A percentile compares a stretch with the other conserved stretches of the same genome.
Conservation (phyloP, 768 basidiomycete species). For the Dentipellis fragilis region DNA sequence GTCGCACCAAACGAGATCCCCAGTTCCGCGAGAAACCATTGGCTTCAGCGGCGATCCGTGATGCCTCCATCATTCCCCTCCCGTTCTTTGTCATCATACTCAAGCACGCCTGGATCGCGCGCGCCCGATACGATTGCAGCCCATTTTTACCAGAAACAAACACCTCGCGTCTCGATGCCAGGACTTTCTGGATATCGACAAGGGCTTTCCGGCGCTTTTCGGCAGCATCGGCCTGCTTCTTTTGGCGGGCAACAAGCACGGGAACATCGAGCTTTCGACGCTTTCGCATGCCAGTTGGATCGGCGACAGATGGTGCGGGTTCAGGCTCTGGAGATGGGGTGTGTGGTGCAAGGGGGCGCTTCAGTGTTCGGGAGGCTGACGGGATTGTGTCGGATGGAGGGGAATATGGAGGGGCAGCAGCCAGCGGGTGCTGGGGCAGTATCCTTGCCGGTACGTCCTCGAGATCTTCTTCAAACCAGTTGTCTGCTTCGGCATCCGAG, state of each 20-base stretch:
- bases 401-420: background rate
- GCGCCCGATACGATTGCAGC: conserved; percentile 16
- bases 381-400: background rate
- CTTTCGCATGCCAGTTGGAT: too few relatives aligned
- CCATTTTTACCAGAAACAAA: conserved; percentile 7
- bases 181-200: background rate
- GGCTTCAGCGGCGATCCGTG: background rate
- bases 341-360: background rate
- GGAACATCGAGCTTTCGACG: background rate
- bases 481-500: too few relatives aligned
- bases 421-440: background rate
- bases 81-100: conserved; percentile 13
- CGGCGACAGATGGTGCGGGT: too few relatives aligned
- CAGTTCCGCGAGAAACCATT: conserved; percentile 12
- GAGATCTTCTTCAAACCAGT: too few relatives aligned
- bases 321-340: too few relatives aligned
- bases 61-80: conserved; percentile 14
- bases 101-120: conserved; percentile 13
- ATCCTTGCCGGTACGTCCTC: too few relatives aligned
- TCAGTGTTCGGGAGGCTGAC: background rate
- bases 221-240: background rate
- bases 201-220: background rate
- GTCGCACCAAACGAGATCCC: conserved; percentile 11
- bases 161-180: background rate
- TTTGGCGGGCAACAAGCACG: background rate